A percentile compares a stretch with the other conserved stretches of the same genome.
Evolutionary conservation across 2,329 filamentous ascomycete species (phyloP).

Genomic region (Diaporthe australafricana): DNA sequence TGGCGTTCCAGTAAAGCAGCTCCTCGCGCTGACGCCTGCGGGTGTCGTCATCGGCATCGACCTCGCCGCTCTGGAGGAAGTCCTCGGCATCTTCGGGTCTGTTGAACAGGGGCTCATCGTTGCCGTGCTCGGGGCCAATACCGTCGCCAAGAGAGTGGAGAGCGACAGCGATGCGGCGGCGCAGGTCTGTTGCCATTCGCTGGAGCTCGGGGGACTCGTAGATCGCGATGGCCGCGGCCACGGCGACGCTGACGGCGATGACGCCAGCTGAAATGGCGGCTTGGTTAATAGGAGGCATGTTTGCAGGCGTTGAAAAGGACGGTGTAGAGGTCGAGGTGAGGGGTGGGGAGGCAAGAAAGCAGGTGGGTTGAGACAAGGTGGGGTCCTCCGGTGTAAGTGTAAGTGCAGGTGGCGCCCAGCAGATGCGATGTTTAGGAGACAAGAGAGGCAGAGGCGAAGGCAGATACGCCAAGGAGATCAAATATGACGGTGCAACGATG

Average conservation of each 20-base stretch:
- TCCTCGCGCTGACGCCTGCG: conserved; percentile 72
- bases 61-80: conserved; percentile 65
- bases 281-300: conserved; percentile 69
- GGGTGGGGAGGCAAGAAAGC: conserved; percentile 17
- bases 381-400: conserved; percentile 35
- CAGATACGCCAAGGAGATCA: neutral
- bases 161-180: conserved; percentile 70
- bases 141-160: conserved; percentile 70
- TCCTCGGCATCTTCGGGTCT: conserved; percentile 75
- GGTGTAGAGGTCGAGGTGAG: conserved; percentile 22
- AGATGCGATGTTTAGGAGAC: neutral
- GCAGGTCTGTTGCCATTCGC: conserved; percentile 70
- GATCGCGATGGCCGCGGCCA: conserved; percentile 69
- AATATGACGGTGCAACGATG: neutral
- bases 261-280: conserved; percentile 67
- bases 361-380: conserved; percentile 18
- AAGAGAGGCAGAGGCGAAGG: neutral
- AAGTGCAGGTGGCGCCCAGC: neutral
- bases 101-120: conserved; percentile 69
- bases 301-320: conserved; percentile 29
- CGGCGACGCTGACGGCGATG: conserved; percentile 67
- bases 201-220: conserved; percentile 74
- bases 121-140: conserved; percentile 56
- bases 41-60: conserved; percentile 73
- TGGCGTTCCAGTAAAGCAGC: conserved; percentile 71